Conservation (phyloP, 1,284 basidiomycete species). For the Malassezia yamatoensis region DNA sequence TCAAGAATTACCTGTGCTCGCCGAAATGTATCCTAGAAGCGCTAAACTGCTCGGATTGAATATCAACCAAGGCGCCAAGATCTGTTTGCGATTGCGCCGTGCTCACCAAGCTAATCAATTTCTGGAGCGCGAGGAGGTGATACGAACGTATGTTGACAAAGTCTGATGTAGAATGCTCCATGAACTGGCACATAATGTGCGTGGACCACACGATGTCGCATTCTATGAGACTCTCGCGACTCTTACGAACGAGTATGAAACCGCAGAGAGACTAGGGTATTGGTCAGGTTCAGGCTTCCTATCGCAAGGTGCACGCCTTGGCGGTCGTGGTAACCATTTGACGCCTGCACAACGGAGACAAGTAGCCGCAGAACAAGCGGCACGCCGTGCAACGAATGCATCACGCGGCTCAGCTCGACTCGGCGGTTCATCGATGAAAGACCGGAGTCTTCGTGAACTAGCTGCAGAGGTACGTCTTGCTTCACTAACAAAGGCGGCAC, state of each 20-base stretch:
- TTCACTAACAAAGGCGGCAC: slow-evolving; percentile 7
- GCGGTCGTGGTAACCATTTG: not conserved
- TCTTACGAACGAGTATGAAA: slow-evolving; percentile 22
- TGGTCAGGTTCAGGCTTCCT: slow-evolving; percentile 26
- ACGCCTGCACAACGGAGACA: not conserved
- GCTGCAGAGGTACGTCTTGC: slow-evolving; percentile 8
- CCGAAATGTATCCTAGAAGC: slow-evolving; percentile 21
- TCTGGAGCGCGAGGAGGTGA: slow-evolving; percentile 15
- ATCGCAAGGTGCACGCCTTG: slow-evolving; percentile 13
- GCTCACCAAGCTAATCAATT: slow-evolving; percentile 4
- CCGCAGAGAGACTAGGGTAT: slow-evolving; percentile 9
- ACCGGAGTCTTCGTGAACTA: not conserved
- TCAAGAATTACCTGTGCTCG: slow-evolving; percentile 18
- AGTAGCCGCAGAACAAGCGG: not conserved
- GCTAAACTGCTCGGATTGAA: slow-evolving; percentile 25
- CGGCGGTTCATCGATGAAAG: not conserved
- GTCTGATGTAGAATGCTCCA: slow-evolving; percentile 24
- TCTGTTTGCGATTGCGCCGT: slow-evolving; percentile 23
- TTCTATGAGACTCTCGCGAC: slow-evolving; percentile 22
- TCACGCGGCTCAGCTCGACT: not conserved
- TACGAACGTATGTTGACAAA: slow-evolving; percentile 15
- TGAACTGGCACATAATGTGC: slow-evolving; percentile 30
- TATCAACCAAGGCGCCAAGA: slow-evolving; percentile 25
- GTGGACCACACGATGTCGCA: slow-evolving; percentile 25
- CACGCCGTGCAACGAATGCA: not conserved